phyloP scores from a whole-genome alignment of 2,329 filamentous ascomycete species.

The Cordyceps tenuipes region DNA sequence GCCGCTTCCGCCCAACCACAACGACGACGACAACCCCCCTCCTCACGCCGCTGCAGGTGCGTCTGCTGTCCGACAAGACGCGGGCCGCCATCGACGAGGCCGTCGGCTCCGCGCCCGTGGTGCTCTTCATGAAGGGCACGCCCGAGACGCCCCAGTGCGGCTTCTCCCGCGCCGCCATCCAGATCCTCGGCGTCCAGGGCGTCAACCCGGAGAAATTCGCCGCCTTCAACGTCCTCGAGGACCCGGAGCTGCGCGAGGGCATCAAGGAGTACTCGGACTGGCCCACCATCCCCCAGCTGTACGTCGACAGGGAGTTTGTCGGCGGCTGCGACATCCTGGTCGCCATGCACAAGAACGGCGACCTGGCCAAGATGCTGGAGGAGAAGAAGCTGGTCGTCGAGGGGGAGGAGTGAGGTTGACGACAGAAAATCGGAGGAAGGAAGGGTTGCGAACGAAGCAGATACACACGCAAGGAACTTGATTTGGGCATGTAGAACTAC shows the following conservation, averaged over 20 bases:
- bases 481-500: not conserved
- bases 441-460: not conserved
- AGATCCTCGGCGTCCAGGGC: slow-evolving; percentile 89
- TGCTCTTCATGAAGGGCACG: slow-evolving; percentile 99
- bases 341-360: slow-evolving; percentile 94
- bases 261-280: slow-evolving; percentile 99
- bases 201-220: slow-evolving; percentile 93
- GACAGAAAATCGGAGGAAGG: not conserved
- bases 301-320: slow-evolving; percentile 90
- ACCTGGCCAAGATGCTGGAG: slow-evolving; percentile 82
- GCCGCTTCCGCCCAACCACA: not conserved
- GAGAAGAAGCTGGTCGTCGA: slow-evolving; percentile 77
- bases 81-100: slow-evolving; percentile 83
- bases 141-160: slow-evolving; percentile 94
- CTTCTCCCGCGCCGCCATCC: slow-evolving; percentile 89
- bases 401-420: slow-evolving; percentile 33
- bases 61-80: slow-evolving; percentile 73
- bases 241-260: slow-evolving; percentile 75
- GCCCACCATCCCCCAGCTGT: slow-evolving; percentile 97
- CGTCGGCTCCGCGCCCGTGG: slow-evolving; percentile 78
- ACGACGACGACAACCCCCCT: slow-evolving; percentile 13
- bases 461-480: not conserved
- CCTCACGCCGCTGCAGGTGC: slow-evolving; percentile 36
- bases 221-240: slow-evolving; percentile 96
- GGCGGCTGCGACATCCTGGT: slow-evolving; percentile 97